Percentiles rank a stretch among this genome's conserved stretches.
Evolutionary conservation across 2,329 filamentous ascomycete species (phyloP).

Genomic region (Aureobasidium vineae): DNA sequence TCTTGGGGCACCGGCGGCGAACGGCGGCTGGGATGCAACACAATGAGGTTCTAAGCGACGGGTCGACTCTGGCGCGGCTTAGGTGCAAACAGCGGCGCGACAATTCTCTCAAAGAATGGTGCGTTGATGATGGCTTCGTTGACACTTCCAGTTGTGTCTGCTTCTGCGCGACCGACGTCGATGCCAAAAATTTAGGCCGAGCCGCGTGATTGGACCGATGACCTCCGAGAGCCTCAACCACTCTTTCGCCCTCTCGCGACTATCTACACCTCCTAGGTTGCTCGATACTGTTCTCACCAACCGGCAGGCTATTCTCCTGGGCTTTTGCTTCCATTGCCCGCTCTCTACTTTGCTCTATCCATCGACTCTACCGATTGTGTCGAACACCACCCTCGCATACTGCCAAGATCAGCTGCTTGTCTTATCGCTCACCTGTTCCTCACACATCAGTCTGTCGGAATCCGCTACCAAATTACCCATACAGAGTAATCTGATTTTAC

Average conservation of each 20-base stretch:
- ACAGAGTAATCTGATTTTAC: neutral
- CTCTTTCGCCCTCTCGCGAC: neutral
- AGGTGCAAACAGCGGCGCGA: slow-evolving; percentile 10
- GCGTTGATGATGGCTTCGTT: slow-evolving; percentile 20
- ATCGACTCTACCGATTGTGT: neutral
- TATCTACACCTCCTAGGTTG: slow-evolving; percentile 3
- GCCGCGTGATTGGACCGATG: slow-evolving; percentile 26
- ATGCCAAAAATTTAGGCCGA: slow-evolving; percentile 26
- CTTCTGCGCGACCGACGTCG: slow-evolving; percentile 26
- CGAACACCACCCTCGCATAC: slow-evolving; percentile 7
- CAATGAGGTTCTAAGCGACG: neutral
- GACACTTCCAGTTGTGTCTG: neutral
- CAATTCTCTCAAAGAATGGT: slow-evolving; percentile 17
- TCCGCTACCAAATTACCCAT: slow-evolving; percentile 6
- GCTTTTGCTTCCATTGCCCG: neutral
- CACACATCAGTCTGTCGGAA: neutral
- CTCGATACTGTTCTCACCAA: neutral
- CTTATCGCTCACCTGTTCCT: slow-evolving; percentile 12
- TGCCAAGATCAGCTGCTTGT: slow-evolving; percentile 24
- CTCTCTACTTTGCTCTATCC: neutral
- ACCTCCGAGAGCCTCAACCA: slow-evolving; percentile 8
- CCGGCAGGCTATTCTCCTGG: neutral
- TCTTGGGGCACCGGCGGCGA: slow-evolving; percentile 6
- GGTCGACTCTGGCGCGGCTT: slow-evolving; percentile 15
- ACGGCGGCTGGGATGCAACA: slow-evolving; percentile 1